These are phyloP conservation scores for Calocybe cyanea DNA, from an alignment of 768 basidiomycete species.

Conservation along the genomic window DNA sequence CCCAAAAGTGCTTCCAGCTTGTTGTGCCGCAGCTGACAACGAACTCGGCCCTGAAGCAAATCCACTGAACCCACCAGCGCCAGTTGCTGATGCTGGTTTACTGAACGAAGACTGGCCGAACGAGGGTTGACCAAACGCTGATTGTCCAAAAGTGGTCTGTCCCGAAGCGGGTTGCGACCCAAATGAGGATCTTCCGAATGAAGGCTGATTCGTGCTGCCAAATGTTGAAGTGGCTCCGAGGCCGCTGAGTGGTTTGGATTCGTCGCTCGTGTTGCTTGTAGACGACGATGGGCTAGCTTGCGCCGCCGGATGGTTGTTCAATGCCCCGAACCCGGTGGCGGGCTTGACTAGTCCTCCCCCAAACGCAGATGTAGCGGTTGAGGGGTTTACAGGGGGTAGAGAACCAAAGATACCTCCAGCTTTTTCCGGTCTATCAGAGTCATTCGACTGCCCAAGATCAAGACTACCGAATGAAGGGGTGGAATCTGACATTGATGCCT, in stretches of 20 bases:
- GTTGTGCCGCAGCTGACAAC: constrained; percentile 5
- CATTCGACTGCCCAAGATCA: constrained; percentile 19
- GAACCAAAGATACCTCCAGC: constrained; percentile 35
- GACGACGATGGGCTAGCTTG: constrained; percentile 1
- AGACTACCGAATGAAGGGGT: constrained; percentile 29
- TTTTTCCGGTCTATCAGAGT: constrained; percentile 23
- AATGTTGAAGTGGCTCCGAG: constrained; percentile 11
- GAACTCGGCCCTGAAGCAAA: constrained; percentile 15
- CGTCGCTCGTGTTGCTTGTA: constrained; percentile 3
- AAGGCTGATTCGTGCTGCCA: constrained; percentile 1
- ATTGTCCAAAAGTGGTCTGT: constrained; percentile 18
- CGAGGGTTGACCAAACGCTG: constrained; percentile 22
- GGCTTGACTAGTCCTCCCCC: constrained; percentile 32
- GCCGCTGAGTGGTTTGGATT: constrained; percentile 15
- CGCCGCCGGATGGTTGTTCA: constrained; percentile 27
- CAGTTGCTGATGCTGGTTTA: constrained; percentile 20
- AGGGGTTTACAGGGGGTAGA: constrained; percentile 22
- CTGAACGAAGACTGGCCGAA: constrained; percentile 40
- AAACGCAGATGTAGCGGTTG: constrained; percentile 22
- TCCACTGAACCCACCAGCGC: constrained; percentile 33
- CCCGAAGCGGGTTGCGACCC: background rate
- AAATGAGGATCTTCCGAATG: constrained; percentile 7
- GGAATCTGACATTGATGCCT: constrained; percentile 45
- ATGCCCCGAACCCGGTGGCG: constrained; percentile 42
- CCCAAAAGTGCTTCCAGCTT: constrained; percentile 1